Percentiles rank a stretch among this genome's conserved stretches.
Conservation (phyloP, 2,329 filamentous ascomycete species). For the Emydomyces testavorans region DNA sequence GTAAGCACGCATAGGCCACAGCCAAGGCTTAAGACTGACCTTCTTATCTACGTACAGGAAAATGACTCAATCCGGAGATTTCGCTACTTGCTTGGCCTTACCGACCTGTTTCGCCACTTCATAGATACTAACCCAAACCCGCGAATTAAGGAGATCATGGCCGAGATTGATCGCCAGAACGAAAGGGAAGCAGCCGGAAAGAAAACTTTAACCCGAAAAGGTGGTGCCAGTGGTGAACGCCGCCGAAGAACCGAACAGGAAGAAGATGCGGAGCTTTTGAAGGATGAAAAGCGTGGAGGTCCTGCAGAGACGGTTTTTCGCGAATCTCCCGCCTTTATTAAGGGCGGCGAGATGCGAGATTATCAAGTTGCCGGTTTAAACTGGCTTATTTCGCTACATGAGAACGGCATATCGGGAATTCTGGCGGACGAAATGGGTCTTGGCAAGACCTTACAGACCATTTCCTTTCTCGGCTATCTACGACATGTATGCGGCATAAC, state of each 20-base stretch:
- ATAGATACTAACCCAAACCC: slow-evolving; percentile 96
- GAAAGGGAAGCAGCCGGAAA: slow-evolving; percentile 59
- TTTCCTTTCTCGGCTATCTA: slow-evolving; percentile 89
- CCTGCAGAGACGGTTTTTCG: slow-evolving; percentile 83
- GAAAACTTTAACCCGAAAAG: slow-evolving; percentile 66
- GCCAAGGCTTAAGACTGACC: slow-evolving; percentile 13
- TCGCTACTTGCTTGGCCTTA: slow-evolving; percentile 85
- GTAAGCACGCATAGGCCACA: slow-evolving; percentile 35
- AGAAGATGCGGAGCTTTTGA: slow-evolving; percentile 77
- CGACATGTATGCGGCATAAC: slow-evolving; percentile 81
- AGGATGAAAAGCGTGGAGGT: slow-evolving; percentile 80
- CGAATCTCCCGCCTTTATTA: slow-evolving; percentile 81
- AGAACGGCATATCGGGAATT: slow-evolving; percentile 97
- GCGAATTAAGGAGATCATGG: slow-evolving; percentile 84
- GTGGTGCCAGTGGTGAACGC: slow-evolving; percentile 67
- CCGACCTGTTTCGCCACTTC: slow-evolving; percentile 95
- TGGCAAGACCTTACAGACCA: slow-evolving; percentile 94
- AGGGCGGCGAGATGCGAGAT: slow-evolving; percentile 79
- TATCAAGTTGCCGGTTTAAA: slow-evolving; percentile 94
- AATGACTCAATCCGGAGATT: slow-evolving; percentile 92
- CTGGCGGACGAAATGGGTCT: slow-evolving; percentile 97
- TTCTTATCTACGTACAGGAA: slow-evolving; percentile 46
- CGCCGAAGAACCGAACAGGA: slow-evolving; percentile 89
- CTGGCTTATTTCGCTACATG: slow-evolving; percentile 93
- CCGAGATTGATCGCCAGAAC: slow-evolving; percentile 89